phyloP scores from a whole-genome alignment of 495 filamentous ascomycete species.

The Aspergillus coremiiformis region DNA sequence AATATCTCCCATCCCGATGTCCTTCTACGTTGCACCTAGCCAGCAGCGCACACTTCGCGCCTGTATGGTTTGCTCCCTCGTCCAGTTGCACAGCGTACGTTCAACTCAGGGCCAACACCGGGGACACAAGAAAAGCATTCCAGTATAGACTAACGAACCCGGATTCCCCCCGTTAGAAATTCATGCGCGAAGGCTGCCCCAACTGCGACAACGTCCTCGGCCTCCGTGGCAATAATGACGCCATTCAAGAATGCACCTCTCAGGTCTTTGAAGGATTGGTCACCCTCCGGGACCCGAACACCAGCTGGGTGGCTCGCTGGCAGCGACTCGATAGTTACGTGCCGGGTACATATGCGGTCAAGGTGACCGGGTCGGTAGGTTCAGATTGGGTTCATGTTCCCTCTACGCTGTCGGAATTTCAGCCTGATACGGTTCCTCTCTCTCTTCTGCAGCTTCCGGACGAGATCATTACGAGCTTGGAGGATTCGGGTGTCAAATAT shows the following conservation, averaged over 20 bases:
- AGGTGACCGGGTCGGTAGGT: conserved; percentile 71
- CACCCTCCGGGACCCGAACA: conserved; percentile 63
- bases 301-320: conserved; percentile 90
- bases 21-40: conserved; percentile 54
- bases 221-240: conserved; percentile 67
- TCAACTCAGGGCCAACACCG: no score
- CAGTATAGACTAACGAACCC: no score
- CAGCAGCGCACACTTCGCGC: conserved; percentile 79
- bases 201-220: conserved; percentile 92
- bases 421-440: no score
- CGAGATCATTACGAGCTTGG: conserved; percentile 56
- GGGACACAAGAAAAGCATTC: background rate
- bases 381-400: no score
- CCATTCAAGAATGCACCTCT: conserved; percentile 86
- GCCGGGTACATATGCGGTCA: conserved; percentile 83
- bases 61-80: conserved; percentile 96
- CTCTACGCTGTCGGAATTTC: no score
- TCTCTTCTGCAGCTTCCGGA: conserved; percentile 42
- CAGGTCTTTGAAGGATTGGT: conserved; percentile 90
- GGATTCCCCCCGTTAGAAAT: conserved; percentile 62
- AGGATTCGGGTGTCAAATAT: conserved; percentile 63
- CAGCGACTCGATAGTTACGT: conserved; percentile 85
- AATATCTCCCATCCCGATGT: conserved; percentile 18
- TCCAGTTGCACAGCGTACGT: conserved; percentile 68
- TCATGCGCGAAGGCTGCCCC: conserved; percentile 79